phyloP scores from a whole-genome alignment of 2,329 filamentous ascomycete species.

The Fusarium sp. region DNA sequence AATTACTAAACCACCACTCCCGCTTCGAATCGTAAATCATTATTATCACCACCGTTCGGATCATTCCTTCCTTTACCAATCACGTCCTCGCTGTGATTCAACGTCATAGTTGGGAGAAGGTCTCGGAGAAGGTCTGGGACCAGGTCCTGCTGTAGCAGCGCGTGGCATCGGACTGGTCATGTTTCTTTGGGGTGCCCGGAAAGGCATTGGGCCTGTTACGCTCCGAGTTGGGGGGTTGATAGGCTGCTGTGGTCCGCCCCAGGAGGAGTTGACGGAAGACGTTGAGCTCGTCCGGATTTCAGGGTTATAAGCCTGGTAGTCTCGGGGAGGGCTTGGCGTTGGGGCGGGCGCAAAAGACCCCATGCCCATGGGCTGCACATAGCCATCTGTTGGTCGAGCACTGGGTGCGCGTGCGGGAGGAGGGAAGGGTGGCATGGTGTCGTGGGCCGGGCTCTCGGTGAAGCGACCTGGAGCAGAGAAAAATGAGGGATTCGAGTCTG shows the following conservation, averaged over 20 bases:
- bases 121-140: constrained; percentile 42
- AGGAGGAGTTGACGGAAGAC: constrained; percentile 43
- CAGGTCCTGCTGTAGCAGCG: constrained; percentile 34
- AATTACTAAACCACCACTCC: constrained; percentile 4
- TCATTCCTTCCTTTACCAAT: constrained; percentile 35
- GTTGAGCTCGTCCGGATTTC: constrained; percentile 48
- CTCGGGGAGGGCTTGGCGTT: constrained; percentile 18
- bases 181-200: constrained; percentile 52
- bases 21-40: constrained; percentile 31
- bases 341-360: constrained; percentile 12
- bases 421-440: constrained; percentile 46
- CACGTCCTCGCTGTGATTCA: constrained; percentile 47
- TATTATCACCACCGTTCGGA: constrained; percentile 15
- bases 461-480: constrained; percentile 36
- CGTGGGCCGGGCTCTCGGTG: constrained; percentile 45
- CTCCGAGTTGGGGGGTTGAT: constrained; percentile 49
- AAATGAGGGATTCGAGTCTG: constrained; percentile 7
- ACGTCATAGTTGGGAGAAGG: constrained; percentile 48
- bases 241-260: constrained; percentile 37
- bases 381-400: constrained; percentile 46
- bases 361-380: constrained; percentile 35
- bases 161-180: constrained; percentile 55
- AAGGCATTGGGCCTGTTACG: constrained; percentile 50
- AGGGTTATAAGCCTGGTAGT: constrained; percentile 46
- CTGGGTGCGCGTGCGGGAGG: constrained; percentile 47